These are phyloP conservation scores for Jatropha curcas DNA, from an alignment of 345 rosid species.

Conservation along the genomic window DNA sequence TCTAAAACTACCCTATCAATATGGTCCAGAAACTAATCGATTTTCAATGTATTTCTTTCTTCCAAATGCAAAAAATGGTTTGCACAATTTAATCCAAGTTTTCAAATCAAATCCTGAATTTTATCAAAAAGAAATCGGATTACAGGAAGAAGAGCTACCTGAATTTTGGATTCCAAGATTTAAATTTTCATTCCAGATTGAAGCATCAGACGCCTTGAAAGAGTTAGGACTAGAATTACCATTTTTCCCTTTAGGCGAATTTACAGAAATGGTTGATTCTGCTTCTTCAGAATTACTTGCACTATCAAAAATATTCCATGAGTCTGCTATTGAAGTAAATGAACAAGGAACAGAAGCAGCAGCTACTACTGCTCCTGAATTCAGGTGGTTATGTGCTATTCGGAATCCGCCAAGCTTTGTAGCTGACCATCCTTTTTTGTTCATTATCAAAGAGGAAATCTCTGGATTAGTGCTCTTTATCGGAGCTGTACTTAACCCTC, in stretches of 20 bases:
- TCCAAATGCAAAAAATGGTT: slow-evolving; percentile 23
- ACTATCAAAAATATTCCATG: slow-evolving; percentile 28
- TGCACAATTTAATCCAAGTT: slow-evolving; percentile 13
- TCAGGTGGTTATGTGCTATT: not conserved
- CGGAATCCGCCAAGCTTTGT: slow-evolving; percentile 24
- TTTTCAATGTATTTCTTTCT: slow-evolving; percentile 38
- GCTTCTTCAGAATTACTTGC: not conserved
- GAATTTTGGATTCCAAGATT: slow-evolving; percentile 32
- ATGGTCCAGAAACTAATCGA: slow-evolving; percentile 15
- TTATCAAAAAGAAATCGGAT: slow-evolving; percentile 13
- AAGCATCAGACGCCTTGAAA: slow-evolving; percentile 24
- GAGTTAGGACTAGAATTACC: slow-evolving; percentile 27
- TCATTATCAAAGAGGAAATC: slow-evolving; percentile 30
- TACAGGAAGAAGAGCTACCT: not conserved
- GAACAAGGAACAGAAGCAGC: slow-evolving; percentile 46
- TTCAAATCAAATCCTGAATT: slow-evolving; percentile 19
- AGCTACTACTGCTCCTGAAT: slow-evolving; percentile 11
- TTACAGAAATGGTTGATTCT: slow-evolving; percentile 31
- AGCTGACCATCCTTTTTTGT: slow-evolving; percentile 36
- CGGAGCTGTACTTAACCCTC: slow-evolving; percentile 34
- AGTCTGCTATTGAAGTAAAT: slow-evolving; percentile 40
- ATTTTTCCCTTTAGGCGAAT: slow-evolving; percentile 18
- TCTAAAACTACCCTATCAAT: slow-evolving; percentile 31
- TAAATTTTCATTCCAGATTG: slow-evolving; percentile 31
- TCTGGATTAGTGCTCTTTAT: slow-evolving; percentile 19